These are phyloP conservation scores for Albizia julibrissin DNA, from an alignment of 306 rosid genomes.

Conservation along the genomic window DNA sequence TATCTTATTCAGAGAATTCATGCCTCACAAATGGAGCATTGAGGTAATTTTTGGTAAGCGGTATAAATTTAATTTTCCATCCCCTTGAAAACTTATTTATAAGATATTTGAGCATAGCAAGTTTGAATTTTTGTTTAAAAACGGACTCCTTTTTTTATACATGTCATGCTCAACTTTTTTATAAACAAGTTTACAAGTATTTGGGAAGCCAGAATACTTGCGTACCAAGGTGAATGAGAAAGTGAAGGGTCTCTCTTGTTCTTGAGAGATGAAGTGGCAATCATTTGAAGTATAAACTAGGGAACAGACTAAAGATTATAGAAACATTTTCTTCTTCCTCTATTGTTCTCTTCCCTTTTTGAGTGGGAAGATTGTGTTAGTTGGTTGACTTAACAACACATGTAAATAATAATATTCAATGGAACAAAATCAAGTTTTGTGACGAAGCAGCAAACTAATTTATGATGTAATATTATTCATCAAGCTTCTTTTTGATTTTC, in stretches of 20 bases:
- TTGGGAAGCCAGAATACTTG: not conserved
- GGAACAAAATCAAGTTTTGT: conserved; percentile 50
- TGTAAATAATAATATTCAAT: conserved; percentile 52
- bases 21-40: conserved; percentile 30
- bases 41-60: not conserved
- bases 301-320: conserved; percentile 16
- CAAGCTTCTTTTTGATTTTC: not conserved
- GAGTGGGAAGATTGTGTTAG: conserved; percentile 40
- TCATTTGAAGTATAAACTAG: not conserved
- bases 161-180: not conserved
- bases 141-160: not conserved
- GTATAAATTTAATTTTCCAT: not conserved
- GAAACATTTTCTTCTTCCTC: conserved; percentile 8
- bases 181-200: not conserved
- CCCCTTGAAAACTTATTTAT: not conserved
- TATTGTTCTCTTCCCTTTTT: conserved; percentile 22
- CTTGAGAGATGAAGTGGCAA: not conserved
- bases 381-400: conserved; percentile 35
- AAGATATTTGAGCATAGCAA: not conserved
- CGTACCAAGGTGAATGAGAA: not conserved
- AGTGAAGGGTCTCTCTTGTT: not conserved
- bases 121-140: too few species aligned
- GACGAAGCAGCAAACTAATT: conserved; percentile 29
- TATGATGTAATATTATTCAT: conserved; percentile 19
- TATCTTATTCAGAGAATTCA: conserved; percentile 13